Evolutionary conservation across 140 eudicot species (phyloP).

Genomic region (Stevia rebaudiana): DNA sequence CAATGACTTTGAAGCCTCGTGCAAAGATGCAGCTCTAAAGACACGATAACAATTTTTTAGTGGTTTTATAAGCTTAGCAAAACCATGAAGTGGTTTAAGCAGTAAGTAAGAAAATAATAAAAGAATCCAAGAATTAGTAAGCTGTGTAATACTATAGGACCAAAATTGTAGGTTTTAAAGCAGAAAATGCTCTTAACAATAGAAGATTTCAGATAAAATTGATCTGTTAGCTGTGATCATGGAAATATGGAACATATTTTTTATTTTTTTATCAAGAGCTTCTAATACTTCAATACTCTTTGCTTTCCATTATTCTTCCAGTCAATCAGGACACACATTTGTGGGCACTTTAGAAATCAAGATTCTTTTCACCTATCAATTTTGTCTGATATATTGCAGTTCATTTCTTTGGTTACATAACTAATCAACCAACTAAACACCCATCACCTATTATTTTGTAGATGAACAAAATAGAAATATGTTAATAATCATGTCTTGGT

Average conservation of each 20-base stretch:
- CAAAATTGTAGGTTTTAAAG: background rate
- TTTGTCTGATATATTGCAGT: background rate
- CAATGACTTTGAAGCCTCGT: conserved; percentile 64
- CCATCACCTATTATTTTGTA: background rate
- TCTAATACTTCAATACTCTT: background rate
- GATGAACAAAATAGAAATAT: background rate
- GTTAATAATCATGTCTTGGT: background rate
- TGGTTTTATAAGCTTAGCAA: conserved; percentile 6
- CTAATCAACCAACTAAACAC: background rate
- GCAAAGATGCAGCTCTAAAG: conserved; percentile 79
- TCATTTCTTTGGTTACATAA: background rate
- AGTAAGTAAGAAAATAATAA: background rate
- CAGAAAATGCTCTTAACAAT: background rate
- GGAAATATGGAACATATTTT: background rate
- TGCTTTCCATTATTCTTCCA: background rate
- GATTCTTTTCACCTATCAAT: background rate
- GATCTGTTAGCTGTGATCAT: background rate
- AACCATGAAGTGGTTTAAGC: background rate
- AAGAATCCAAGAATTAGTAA: background rate
- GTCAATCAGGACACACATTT: background rate
- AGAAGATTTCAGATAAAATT: background rate
- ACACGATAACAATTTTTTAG: conserved; percentile 16
- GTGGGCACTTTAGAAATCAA: background rate
- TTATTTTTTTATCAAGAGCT: background rate
- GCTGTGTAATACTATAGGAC: background rate